A percentile compares a stretch with the other conserved stretches of the same genome.
phyloP scores from a whole-genome alignment of 2,329 filamentous ascomycete genomes.

The Emergomyces africanus region DNA sequence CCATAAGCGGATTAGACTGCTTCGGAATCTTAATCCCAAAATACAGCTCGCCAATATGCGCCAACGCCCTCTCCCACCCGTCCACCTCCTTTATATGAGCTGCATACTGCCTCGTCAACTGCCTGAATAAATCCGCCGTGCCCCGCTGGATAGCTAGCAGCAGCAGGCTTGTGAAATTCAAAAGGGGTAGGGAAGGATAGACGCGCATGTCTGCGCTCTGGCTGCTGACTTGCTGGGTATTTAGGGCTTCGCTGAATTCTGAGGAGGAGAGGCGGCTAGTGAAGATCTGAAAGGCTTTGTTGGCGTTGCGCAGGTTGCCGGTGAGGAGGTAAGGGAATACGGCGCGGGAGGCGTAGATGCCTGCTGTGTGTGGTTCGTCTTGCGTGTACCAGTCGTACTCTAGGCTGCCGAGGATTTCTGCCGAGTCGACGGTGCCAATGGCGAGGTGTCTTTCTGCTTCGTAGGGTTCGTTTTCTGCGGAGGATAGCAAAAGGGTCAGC shows the following conservation, averaged over 20 bases:
- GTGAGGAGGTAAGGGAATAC: slow-evolving; percentile 83
- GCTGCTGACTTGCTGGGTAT: slow-evolving; percentile 68
- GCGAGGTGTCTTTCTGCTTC: slow-evolving; percentile 85
- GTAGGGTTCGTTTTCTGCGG: slow-evolving; percentile 69
- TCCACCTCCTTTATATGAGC: slow-evolving; percentile 62
- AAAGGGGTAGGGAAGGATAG: slow-evolving; percentile 80
- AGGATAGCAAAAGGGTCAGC: neutral
- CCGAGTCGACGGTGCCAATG: slow-evolving; percentile 78
- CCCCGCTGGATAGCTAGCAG: slow-evolving; percentile 74
- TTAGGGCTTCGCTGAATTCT: slow-evolving; percentile 45
- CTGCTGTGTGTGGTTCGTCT: slow-evolving; percentile 76
- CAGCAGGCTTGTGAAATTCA: slow-evolving; percentile 85
- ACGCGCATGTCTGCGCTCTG: slow-evolving; percentile 61
- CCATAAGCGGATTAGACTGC: slow-evolving; percentile 84
- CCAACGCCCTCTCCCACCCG: slow-evolving; percentile 68
- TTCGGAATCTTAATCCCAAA: slow-evolving; percentile 81
- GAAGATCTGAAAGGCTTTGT: slow-evolving; percentile 67
- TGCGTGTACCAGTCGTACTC: slow-evolving; percentile 92
- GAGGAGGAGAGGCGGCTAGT: slow-evolving; percentile 47
- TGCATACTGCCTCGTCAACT: slow-evolving; percentile 71
- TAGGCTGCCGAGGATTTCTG: slow-evolving; percentile 64
- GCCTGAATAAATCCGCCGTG: slow-evolving; percentile 62
- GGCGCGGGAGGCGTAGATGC: slow-evolving; percentile 72
- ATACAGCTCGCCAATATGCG: slow-evolving; percentile 90
- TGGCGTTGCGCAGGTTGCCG: slow-evolving; percentile 82